These are phyloP conservation scores for Ambrosiella cleistominuta DNA, from an alignment of 2,329 filamentous ascomycete species.

Conservation along the genomic window DNA sequence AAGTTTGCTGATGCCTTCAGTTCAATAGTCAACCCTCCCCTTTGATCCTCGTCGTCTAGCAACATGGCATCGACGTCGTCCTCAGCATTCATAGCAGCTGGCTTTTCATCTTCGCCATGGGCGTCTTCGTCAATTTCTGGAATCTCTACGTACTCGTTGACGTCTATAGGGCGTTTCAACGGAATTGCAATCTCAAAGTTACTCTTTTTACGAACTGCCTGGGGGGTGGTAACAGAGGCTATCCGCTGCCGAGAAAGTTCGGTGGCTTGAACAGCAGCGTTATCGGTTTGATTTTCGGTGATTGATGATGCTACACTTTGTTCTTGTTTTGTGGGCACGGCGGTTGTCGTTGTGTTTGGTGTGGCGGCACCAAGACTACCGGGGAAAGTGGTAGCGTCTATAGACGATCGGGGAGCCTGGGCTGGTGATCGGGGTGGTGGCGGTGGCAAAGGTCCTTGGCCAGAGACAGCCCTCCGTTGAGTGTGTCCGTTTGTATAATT, in stretches of 20 bases:
- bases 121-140: background rate
- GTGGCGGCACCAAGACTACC: background rate
- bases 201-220: conserved; percentile 18
- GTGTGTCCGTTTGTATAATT: conserved; percentile 3
- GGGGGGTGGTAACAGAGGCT: conserved; percentile 11
- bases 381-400: background rate
- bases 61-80: conserved; percentile 6
- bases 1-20: conserved; percentile 24
- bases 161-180: conserved; percentile 20
- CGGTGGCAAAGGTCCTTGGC: conserved; percentile 12
- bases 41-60: conserved; percentile 6
- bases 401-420: background rate
- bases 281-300: background rate
- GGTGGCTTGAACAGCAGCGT: conserved; percentile 2
- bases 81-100: background rate
- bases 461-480: conserved; percentile 9
- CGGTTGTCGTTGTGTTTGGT: background rate
- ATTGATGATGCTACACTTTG: background rate
- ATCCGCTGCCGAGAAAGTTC: conserved; percentile 6
- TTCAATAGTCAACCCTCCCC: conserved; percentile 29
- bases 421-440: conserved; percentile 12
- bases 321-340: background rate
- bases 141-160: conserved; percentile 2
- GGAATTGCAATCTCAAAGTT: conserved; percentile 32
- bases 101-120: conserved; percentile 2